Evolutionary conservation across 495 filamentous ascomycete species (phyloP).

Genomic region (Xylaria castorea): DNA sequence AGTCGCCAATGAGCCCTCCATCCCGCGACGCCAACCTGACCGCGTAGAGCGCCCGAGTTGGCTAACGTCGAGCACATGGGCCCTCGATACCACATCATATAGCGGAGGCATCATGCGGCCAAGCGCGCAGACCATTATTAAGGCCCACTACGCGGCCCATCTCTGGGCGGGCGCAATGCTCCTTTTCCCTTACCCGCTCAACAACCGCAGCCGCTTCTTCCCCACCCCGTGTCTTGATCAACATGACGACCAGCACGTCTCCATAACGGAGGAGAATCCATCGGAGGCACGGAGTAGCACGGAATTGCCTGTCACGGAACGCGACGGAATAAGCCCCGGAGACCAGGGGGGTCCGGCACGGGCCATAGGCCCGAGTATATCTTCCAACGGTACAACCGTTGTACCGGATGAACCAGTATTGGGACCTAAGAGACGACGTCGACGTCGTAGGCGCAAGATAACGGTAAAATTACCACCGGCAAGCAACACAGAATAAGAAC

Average conservation of each 20-base stretch:
- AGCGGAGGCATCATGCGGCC: background rate
- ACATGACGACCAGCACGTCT: background rate
- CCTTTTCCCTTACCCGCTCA: background rate
- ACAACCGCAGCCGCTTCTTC: background rate
- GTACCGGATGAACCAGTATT: no score
- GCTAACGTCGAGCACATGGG: background rate
- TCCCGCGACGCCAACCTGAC: background rate
- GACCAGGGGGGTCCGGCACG: no score
- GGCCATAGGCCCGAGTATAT: no score
- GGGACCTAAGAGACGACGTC: no score
- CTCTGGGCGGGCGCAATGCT: background rate
- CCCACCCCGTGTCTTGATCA: background rate
- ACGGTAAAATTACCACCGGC: background rate
- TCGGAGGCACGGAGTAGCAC: background rate
- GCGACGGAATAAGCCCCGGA: no score
- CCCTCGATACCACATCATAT: background rate
- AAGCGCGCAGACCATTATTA: background rate
- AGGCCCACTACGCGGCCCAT: background rate
- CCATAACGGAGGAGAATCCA: background rate
- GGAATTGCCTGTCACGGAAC: no score
- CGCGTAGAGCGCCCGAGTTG: background rate
- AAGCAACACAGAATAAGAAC: background rate
- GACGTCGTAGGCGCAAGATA: background rate
- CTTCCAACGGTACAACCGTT: no score
- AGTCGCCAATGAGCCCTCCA: background rate